phyloP scores from a whole-genome alignment of 2,329 filamentous ascomycete genomes.

The Monilinia aucupariae region DNA sequence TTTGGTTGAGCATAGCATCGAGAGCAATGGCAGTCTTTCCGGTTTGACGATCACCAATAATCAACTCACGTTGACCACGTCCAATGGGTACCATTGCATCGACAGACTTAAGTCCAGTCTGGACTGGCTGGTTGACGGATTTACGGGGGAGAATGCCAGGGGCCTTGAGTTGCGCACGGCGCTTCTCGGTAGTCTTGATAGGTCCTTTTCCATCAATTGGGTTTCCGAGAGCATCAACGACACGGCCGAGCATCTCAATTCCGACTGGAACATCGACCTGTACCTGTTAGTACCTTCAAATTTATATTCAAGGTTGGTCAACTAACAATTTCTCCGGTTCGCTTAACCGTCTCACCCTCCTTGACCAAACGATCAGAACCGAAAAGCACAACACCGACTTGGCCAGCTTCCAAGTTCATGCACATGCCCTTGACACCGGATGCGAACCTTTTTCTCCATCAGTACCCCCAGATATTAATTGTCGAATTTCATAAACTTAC shows the following conservation, averaged over 20 bases:
- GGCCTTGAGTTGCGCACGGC: conserved; percentile 98
- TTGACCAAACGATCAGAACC: conserved; percentile 99
- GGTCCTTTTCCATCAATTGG: conserved; percentile 99
- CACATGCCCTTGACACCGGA: conserved; percentile 99
- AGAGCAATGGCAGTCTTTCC: conserved; percentile 99
- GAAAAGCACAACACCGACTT: conserved; percentile 99
- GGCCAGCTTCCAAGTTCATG: conserved; percentile 99
- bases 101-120: conserved; percentile 98
- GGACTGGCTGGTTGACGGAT: conserved; percentile 97
- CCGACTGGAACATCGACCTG: conserved; percentile 97
- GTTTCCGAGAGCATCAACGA: conserved; percentile 97
- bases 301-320: conserved; percentile 10
- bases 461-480: conserved; percentile 19
- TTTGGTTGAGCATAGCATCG: conserved; percentile 98
- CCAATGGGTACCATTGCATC: conserved; percentile 99
- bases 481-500: conserved; percentile 54
- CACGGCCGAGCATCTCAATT: conserved; percentile 88
- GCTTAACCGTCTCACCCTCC: conserved; percentile 99
- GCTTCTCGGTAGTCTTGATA: conserved; percentile 82
- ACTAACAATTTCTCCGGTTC: conserved; percentile 97
- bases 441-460: conserved; percentile 66
- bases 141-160: conserved; percentile 94
- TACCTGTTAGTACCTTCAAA: conserved; percentile 20
- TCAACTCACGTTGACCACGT: conserved; percentile 99
- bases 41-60: conserved; percentile 99